Percentiles rank a stretch among this genome's conserved stretches.
Evolutionary conservation across 805 yeast genomes (phyloP).

Genomic region (Candida hungchunana): DNA sequence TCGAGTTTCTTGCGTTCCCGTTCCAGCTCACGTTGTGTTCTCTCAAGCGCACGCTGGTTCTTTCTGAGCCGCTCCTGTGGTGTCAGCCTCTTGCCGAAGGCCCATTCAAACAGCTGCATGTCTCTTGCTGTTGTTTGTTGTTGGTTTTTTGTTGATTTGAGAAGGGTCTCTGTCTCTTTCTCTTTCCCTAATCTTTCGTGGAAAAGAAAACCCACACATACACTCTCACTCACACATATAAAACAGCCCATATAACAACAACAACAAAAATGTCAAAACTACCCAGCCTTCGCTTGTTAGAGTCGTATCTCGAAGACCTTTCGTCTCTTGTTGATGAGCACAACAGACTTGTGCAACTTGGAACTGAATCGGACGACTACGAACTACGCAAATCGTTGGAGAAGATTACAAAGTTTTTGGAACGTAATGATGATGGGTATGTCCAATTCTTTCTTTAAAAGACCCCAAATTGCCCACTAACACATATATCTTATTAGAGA

Average conservation of each 20-base stretch:
- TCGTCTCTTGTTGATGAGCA: conserved; percentile 23
- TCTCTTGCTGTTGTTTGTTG: too few species aligned
- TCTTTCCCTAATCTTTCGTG: too few species aligned
- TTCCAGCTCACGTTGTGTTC: conserved; percentile 89
- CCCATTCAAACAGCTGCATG: conserved; percentile 87
- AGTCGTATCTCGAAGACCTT: conserved; percentile 27
- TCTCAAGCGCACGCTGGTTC: conserved; percentile 93
- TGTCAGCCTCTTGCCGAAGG: conserved; percentile 86
- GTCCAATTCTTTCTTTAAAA: conserved; percentile 1
- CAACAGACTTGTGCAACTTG: conserved; percentile 16
- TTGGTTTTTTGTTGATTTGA: too few species aligned
- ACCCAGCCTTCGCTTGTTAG: conserved; percentile 23
- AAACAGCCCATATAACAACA: not conserved
- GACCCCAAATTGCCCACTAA: conserved; percentile 3
- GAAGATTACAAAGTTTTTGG: conserved; percentile 23
- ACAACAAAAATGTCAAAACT: conserved; percentile 16
- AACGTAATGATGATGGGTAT: conserved; percentile 26
- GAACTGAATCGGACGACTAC: conserved; percentile 17
- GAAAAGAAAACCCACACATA: too few species aligned
- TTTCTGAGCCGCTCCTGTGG: conserved; percentile 93
- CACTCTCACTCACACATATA: not conserved
- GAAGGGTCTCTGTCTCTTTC: too few species aligned
- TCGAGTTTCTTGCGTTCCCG: conserved; percentile 85
- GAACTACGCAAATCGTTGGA: conserved; percentile 21
- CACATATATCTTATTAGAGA: conserved; percentile 15